Evolutionary conservation across 305 asterid species (phyloP).

Genomic region (Fraxinus latifolia): DNA sequence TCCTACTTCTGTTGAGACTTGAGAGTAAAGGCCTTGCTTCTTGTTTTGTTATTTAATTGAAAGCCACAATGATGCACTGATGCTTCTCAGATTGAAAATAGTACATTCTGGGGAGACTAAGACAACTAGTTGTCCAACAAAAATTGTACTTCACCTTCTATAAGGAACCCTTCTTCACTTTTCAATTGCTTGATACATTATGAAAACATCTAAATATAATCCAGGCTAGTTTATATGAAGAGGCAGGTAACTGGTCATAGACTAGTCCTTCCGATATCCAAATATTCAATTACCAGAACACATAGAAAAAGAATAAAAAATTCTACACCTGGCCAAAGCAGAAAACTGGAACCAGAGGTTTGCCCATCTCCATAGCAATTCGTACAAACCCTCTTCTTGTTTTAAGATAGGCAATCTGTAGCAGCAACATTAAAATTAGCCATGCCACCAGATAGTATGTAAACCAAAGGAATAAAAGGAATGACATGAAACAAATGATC

Average conservation of each 20-base stretch:
- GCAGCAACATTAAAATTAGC: slow-evolving; percentile 18
- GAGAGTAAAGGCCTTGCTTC: background rate
- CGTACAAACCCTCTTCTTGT: slow-evolving; percentile 83
- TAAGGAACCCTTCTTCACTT: background rate
- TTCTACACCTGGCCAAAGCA: slow-evolving; percentile 84
- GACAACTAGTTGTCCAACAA: background rate
- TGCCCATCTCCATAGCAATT: slow-evolving; percentile 78
- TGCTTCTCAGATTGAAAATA: background rate
- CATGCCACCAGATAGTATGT: slow-evolving; percentile 13
- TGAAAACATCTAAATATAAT: background rate
- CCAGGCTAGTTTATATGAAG: background rate
- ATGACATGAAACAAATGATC: background rate
- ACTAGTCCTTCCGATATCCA: background rate
- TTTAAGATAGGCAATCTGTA: slow-evolving; percentile 63
- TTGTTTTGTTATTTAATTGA: background rate
- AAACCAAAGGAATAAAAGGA: slow-evolving; percentile 5
- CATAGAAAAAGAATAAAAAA: slow-evolving; percentile 11
- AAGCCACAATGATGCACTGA: background rate
- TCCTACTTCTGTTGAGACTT: background rate
- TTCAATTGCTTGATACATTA: background rate
- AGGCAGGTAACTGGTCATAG: slow-evolving; percentile 8
- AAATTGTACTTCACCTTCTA: background rate
- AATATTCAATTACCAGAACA: slow-evolving; percentile 9
- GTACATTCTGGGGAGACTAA: background rate
- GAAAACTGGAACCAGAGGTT: slow-evolving; percentile 95